Percentiles rank a stretch among this genome's conserved stretches.
Conservation (phyloP, 176 grass and related monocot genomes). For the Luzula sylvatica region DNA sequence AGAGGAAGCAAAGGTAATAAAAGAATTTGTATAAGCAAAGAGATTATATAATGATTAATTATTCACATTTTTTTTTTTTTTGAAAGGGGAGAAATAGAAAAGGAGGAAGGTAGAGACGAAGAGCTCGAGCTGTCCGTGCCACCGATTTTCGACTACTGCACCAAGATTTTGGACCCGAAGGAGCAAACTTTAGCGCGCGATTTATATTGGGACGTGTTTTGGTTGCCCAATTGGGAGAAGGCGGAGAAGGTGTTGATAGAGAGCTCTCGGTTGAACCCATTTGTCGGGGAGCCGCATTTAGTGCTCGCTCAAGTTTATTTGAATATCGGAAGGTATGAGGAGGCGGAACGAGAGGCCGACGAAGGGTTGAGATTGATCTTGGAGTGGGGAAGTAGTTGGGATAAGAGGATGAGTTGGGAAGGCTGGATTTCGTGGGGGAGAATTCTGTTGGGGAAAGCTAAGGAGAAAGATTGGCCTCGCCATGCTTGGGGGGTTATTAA, state of each 20-base stretch:
- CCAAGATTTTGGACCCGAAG: slow-evolving; percentile 28
- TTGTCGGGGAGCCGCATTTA: slow-evolving; percentile 54
- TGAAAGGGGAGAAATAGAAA: background rate
- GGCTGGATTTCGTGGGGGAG: slow-evolving; percentile 74
- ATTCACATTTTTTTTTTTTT: no score
- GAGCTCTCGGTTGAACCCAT: slow-evolving; percentile 52
- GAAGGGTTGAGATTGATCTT: slow-evolving; percentile 44
- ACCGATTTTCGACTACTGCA: slow-evolving; percentile 58
- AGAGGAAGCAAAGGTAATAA: slow-evolving; percentile 20
- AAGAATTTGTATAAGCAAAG: background rate
- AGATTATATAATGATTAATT: background rate
- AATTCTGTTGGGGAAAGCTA: slow-evolving; percentile 37
- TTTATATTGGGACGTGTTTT: slow-evolving; percentile 64
- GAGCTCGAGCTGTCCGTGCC: slow-evolving; percentile 42
- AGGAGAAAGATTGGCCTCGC: slow-evolving; percentile 30
- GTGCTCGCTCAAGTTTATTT: slow-evolving; percentile 55
- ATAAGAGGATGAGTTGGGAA: slow-evolving; percentile 80
- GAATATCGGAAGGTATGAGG: slow-evolving; percentile 36
- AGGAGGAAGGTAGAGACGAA: slow-evolving; percentile 9
- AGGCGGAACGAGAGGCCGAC: slow-evolving; percentile 30
- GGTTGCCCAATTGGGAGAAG: background rate
- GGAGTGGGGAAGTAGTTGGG: slow-evolving; percentile 83
- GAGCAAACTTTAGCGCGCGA: slow-evolving; percentile 51
- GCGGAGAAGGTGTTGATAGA: slow-evolving; percentile 32
- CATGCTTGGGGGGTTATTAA: slow-evolving; percentile 52